A percentile compares a stretch with the other conserved stretches of the same genome.
Evolutionary conservation across 495 filamentous ascomycete species (phyloP).

Genomic region (Daldinia decipiens): DNA sequence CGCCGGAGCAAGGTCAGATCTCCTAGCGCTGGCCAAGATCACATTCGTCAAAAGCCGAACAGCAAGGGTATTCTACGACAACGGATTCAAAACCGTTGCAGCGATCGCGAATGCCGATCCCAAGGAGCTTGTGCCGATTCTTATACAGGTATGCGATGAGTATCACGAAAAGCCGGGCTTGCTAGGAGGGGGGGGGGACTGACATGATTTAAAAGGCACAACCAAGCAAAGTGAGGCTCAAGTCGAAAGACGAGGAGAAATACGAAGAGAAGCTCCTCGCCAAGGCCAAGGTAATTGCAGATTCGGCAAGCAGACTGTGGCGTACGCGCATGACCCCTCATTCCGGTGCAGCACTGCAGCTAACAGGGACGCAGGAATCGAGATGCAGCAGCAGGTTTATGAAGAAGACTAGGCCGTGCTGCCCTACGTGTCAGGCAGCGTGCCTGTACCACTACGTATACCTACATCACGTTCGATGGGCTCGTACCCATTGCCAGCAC

Average conservation of each 20-base stretch:
- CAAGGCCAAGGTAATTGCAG: conserved; percentile 75
- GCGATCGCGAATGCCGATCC: conserved; percentile 74
- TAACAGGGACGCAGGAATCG: conserved; percentile 53
- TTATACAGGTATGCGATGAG: conserved; percentile 67
- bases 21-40: conserved; percentile 77
- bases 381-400: conserved; percentile 59
- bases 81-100: conserved; percentile 74
- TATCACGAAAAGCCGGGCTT: background rate
- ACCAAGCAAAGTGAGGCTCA: conserved; percentile 69
- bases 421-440: conserved; percentile 20
- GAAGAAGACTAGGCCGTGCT: conserved; percentile 42
- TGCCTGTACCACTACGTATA: background rate
- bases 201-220: conserved; percentile 56
- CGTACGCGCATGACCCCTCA: conserved; percentile 58
- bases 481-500: background rate
- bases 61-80: conserved; percentile 79
- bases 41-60: conserved; percentile 83
- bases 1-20: conserved; percentile 77
- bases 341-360: conserved; percentile 13
- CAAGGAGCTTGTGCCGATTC: conserved; percentile 72
- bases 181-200: conserved; percentile 11
- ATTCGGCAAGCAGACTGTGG: conserved; percentile 77
- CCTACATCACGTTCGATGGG: too few relatives aligned
- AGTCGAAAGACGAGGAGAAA: conserved; percentile 68
- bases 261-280: conserved; percentile 70